Evolutionary conservation across 73 alveolate genomes (phyloP).

Genomic region (Paramecium sexaurelia): DNA sequence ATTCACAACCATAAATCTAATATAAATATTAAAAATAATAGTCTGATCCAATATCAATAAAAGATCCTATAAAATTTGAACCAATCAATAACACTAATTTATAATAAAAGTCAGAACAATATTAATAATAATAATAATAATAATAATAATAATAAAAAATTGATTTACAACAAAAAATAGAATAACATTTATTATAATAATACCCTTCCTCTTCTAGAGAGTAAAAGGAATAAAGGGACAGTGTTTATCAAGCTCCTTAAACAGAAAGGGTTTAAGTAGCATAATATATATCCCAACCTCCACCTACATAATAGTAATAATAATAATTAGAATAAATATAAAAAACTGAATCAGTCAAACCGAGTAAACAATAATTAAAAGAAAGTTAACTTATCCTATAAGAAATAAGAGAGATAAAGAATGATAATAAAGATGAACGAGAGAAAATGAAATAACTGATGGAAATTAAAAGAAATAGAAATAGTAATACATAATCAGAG

Average conservation of each 20-base stretch:
- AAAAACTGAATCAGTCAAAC: not conserved
- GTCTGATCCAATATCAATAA: slow-evolving; percentile 1
- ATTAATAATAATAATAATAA: not conserved
- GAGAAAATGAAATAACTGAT: slow-evolving; percentile 35
- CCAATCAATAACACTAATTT: not conserved
- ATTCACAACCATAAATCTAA: slow-evolving; percentile 31
- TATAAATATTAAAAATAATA: not conserved
- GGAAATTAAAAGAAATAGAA: slow-evolving; percentile 32
- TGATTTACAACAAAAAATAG: not conserved
- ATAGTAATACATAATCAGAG: slow-evolving; percentile 13
- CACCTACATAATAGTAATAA: not conserved
- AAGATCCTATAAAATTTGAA: not conserved
- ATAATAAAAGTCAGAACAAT: not conserved
- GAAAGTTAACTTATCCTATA: slow-evolving; percentile 30
- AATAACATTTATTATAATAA: not conserved
- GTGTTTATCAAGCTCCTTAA: not conserved
- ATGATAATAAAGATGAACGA: slow-evolving; percentile 34
- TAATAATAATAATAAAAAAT: not conserved
- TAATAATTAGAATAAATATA: not conserved
- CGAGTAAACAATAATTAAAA: not conserved
- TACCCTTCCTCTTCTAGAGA: not conserved
- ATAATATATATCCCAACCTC: not conserved
- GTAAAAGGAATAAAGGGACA: not conserved
- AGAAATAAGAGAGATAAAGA: slow-evolving; percentile 44
- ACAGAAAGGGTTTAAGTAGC: slow-evolving; percentile 17